phyloP scores from a whole-genome alignment of 2,329 filamentous ascomycete species.

The Fusarium poae region DNA sequence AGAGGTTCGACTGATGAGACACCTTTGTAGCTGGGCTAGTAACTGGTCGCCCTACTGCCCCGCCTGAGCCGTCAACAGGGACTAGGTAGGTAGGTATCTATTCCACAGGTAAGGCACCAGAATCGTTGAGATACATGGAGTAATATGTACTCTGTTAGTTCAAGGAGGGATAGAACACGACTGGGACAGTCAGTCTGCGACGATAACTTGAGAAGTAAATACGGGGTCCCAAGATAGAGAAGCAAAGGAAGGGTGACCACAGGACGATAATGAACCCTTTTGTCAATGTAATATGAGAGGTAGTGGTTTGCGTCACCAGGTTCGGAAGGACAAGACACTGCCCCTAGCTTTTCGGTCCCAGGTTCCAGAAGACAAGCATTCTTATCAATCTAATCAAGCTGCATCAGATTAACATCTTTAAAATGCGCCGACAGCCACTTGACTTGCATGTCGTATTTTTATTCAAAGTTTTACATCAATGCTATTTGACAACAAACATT shows the following conservation, averaged over 20 bases:
- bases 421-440: background rate
- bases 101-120: background rate
- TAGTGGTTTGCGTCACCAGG: background rate
- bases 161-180: constrained; percentile 33
- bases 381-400: constrained; percentile 51
- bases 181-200: constrained; percentile 13
- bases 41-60: background rate
- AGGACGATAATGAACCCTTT: background rate
- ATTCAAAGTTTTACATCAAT: background rate
- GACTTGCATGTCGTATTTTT: background rate
- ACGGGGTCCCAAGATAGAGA: background rate
- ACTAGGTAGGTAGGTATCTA: background rate
- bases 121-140: constrained; percentile 3
- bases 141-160: constrained; percentile 20
- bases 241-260: background rate
- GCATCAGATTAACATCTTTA: constrained; percentile 45
- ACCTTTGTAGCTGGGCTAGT: background rate
- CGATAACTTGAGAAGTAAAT: background rate
- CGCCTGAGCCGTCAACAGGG: background rate
- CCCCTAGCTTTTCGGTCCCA: constrained; percentile 29
- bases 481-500: background rate
- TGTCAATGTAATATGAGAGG: too few relatives aligned
- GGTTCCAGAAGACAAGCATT: constrained; percentile 41
- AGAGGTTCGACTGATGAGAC: background rate
- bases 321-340: constrained; percentile 13